These are phyloP conservation scores for Plasmopara halstedii DNA, from an alignment of 352 stramenopile genomes.

Conservation along the genomic window DNA sequence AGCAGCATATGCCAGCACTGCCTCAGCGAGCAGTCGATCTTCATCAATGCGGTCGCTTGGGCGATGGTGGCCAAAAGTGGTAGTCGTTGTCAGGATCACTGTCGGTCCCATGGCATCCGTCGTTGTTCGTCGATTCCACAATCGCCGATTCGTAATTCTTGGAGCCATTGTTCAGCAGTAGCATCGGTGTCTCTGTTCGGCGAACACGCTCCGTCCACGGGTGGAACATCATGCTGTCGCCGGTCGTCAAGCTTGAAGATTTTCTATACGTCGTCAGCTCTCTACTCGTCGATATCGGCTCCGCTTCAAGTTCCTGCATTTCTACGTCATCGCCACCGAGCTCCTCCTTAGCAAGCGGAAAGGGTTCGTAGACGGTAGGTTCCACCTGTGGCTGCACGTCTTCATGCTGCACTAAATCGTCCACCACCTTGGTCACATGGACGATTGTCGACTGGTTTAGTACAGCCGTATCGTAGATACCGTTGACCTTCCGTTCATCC, in stretches of 20 bases:
- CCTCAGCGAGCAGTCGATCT: constrained; percentile 2
- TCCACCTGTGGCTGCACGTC: neutral
- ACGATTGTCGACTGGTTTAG: neutral
- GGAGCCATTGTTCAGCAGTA: neutral
- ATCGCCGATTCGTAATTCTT: neutral
- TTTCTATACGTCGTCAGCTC: neutral
- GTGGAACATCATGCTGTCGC: neutral
- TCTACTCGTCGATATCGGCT: neutral
- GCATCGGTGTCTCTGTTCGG: neutral
- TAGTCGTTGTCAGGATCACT: neutral
- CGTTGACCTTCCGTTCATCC: neutral
- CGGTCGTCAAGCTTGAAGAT: too few species aligned
- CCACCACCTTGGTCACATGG: neutral
- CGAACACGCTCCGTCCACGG: neutral
- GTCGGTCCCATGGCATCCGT: too few species aligned
- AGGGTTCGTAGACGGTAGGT: neutral
- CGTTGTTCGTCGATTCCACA: neutral
- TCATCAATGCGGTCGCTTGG: neutral
- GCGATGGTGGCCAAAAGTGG: neutral
- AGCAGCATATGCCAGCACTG: constrained; percentile 4
- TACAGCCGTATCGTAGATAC: neutral
- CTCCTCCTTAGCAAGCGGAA: neutral
- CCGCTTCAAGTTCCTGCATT: neutral
- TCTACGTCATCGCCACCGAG: neutral
- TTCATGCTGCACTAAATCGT: neutral